Percentiles rank a stretch among this genome's conserved stretches.
Evolutionary conservation across 1,284 basidiomycete genomes (phyloP).

Genomic region (Cutaneotrichosporon sp.): DNA sequence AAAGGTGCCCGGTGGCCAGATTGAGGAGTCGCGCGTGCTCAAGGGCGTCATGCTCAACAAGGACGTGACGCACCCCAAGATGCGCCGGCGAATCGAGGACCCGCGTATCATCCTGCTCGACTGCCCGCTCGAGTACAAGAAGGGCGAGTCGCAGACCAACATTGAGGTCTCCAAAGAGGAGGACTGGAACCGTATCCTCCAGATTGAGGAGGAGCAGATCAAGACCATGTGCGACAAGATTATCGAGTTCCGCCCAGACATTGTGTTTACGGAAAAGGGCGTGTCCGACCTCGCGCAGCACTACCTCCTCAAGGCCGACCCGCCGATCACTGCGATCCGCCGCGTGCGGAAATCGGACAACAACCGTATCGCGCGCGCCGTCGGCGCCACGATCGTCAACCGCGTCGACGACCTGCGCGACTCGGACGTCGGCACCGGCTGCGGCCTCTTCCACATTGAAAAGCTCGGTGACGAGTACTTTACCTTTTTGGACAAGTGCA

Average conservation of each 20-base stretch:
- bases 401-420: constrained; percentile 91
- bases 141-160: constrained; percentile 97
- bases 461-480: constrained; percentile 99
- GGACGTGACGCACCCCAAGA: constrained; percentile 96
- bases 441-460: constrained; percentile 92
- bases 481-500: constrained; percentile 89
- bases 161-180: constrained; percentile 94
- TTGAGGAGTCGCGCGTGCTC: constrained; percentile 84
- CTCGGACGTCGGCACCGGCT: constrained; percentile 82
- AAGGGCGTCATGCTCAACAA: constrained; percentile 97
- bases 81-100: constrained; percentile 85
- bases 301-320: constrained; percentile 76
- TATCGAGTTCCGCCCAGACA: constrained; percentile 88
- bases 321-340: constrained; percentile 74
- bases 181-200: constrained; percentile 88
- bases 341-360: constrained; percentile 97
- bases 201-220: constrained; percentile 97
- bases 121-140: constrained; percentile 98
- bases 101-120: constrained; percentile 88
- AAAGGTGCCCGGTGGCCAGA: constrained; percentile 95
- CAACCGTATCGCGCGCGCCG: constrained; percentile 93
- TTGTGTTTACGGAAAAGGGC: constrained; percentile 97
- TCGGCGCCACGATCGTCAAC: constrained; percentile 95
- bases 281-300: constrained; percentile 94
- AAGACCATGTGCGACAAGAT: constrained; percentile 81